Evolutionary conservation across 192 early-diverging fungal genomes (phyloP).

Genomic region (Endogone sp.): DNA sequence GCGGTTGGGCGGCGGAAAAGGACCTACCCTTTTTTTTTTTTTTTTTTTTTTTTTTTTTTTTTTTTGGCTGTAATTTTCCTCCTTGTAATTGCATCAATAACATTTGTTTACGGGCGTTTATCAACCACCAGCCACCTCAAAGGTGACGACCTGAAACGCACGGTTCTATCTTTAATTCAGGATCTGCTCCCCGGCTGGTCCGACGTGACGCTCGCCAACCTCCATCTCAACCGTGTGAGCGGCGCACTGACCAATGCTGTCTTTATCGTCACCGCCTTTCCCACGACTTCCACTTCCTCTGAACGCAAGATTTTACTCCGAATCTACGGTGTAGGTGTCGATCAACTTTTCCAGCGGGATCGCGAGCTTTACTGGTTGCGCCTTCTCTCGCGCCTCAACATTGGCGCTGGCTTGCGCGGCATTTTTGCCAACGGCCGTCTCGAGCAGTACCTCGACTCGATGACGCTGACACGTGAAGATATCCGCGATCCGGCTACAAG

Average conservation of each 20-base stretch:
- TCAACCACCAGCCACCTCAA: conserved; percentile 11
- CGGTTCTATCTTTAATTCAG: conserved; percentile 7
- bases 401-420: conserved; percentile 72
- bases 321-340: conserved; percentile 80
- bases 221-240: conserved; percentile 48
- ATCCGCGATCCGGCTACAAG: conserved; percentile 62
- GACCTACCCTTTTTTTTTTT: too few relatives aligned
- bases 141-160: conserved; percentile 10
- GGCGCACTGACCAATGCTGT: conserved; percentile 70
- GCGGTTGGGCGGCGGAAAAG: too few relatives aligned
- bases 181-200: conserved; percentile 23
- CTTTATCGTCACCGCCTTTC: conserved; percentile 28
- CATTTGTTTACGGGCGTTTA: neutral
- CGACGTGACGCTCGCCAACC: conserved; percentile 8
- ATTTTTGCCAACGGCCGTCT: conserved; percentile 84
- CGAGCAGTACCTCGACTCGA: conserved; percentile 78
- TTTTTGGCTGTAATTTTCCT: too few relatives aligned
- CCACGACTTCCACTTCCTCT: conserved; percentile 1
- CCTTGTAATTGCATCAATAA: neutral
- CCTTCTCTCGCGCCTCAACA: conserved; percentile 60
- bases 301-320: conserved; percentile 54
- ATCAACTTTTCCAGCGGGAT: conserved; percentile 71
- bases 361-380: conserved; percentile 78
- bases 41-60: too few relatives aligned
- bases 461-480: conserved; percentile 64